Evolutionary conservation across 2,329 filamentous ascomycete species (phyloP), one percentile per base, ranked within the genome.

Genomic region (Byssoonygena ceratinophila): DNA sequence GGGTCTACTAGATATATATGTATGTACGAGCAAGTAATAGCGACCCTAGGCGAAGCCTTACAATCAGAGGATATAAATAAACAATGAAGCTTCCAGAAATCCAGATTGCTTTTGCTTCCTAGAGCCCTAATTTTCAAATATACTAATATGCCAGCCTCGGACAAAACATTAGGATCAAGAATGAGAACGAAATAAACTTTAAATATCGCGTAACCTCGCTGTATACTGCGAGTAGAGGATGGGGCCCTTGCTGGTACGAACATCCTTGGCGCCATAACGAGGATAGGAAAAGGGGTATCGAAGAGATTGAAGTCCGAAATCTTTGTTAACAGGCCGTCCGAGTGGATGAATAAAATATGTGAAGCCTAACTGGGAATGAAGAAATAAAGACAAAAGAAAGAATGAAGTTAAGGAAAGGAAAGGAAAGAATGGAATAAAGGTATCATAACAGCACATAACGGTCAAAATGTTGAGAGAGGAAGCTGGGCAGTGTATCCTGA

Each of bases 361-460:
- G 5, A 12, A 34, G 27, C 5, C 5, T n/a, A 31, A 31, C 11
- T 5, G 11, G 27, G 5, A 36, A n/a, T n/a, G 34, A 37, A 23
- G 20, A 40, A 40, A 6, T 3, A 4, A 3, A 40, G 23, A 36
- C 22, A 46, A 45, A 59, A 36, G n/a, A 43, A 45, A 59, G 37
- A n/a, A n/a, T n/a, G 41, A 51, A 32, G 22, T 9, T 45, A n/a
- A 48, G 23, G 14, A 46, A 37, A 44, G 6, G 16, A 34, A 16
- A 23, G 37, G 7, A 18, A 45, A 51, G 45, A 54, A 39, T 37
- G 32, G 51, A 52, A 56, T 22, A 53, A 47, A 53, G 55, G 54
- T 58, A 57, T 58, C 56, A 55, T 59, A 58, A 55, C 54, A 58
- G 50, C 37, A 52, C 57, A 49, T 31, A 55, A 58, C 55, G 50